Percentiles rank a stretch among this genome's conserved stretches.
Evolutionary conservation across 2,329 filamentous ascomycete genomes (phyloP).

Genomic region (Helicocarpus griseus): DNA sequence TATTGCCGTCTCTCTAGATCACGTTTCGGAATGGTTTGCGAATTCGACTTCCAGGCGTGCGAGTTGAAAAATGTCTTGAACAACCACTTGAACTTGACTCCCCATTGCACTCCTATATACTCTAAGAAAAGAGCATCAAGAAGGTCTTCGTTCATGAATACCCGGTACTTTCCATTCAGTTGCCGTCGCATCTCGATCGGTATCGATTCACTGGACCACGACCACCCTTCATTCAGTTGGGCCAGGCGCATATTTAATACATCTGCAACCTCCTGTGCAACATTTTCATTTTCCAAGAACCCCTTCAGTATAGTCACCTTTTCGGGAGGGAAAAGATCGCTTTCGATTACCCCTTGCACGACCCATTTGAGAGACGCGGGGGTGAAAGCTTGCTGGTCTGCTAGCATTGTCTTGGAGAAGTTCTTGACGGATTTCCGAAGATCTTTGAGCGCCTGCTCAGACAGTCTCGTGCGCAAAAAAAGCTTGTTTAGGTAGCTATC

Average conservation of each 20-base stretch:
- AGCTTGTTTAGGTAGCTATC: conserved; percentile 42
- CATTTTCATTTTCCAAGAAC: conserved; percentile 39
- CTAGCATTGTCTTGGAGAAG: conserved; percentile 25
- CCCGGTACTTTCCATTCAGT: conserved; percentile 49
- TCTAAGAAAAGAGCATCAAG: conserved; percentile 47
- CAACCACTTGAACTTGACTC: conserved; percentile 36
- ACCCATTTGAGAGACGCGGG: conserved; percentile 33
- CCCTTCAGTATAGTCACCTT: conserved; percentile 43
- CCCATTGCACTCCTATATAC: conserved; percentile 45
- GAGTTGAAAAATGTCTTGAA: conserved; percentile 30
- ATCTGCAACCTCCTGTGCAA: conserved; percentile 45
- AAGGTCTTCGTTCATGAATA: conserved; percentile 51
- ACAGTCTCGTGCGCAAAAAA: conserved; percentile 36
- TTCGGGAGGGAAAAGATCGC: conserved; percentile 43
- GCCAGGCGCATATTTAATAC: conserved; percentile 48
- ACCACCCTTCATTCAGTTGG: conserved; percentile 43
- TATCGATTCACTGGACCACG: conserved; percentile 39
- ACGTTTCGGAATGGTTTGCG: conserved; percentile 24
- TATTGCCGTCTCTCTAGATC: conserved; percentile 36
- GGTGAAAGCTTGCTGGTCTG: conserved; percentile 31
- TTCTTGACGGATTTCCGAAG: conserved; percentile 31
- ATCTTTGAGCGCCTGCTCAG: conserved; percentile 33
- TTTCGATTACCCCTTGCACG: conserved; percentile 41
- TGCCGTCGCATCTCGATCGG: conserved; percentile 43
- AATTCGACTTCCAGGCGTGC: conserved; percentile 33